phyloP scores from a whole-genome alignment of 2,329 filamentous ascomycete species.

The Penicillium sp. region DNA sequence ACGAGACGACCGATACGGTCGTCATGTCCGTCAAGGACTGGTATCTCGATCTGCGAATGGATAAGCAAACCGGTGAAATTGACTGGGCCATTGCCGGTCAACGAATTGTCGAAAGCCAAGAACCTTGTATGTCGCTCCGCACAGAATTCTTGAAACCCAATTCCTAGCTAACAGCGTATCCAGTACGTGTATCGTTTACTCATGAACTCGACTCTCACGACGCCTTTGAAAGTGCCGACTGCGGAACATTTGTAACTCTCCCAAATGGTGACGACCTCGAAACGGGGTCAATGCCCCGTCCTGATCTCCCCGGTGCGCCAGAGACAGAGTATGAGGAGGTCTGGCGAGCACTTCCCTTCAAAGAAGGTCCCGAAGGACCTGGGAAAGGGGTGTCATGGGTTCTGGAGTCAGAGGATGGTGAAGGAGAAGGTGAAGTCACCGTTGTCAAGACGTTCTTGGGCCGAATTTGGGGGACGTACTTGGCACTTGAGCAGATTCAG shows the following conservation, averaged over 20 bases:
- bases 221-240: constrained; percentile 39
- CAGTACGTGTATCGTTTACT: constrained; percentile 44
- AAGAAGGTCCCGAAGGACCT: constrained; percentile 33
- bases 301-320: constrained; percentile 38
- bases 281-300: constrained; percentile 44
- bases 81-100: constrained; percentile 52
- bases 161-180: background rate
- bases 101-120: constrained; percentile 40
- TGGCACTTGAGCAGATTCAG: constrained; percentile 36
- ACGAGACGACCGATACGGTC: constrained; percentile 50
- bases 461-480: constrained; percentile 37
- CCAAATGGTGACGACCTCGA: constrained; percentile 49
- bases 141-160: too few relatives aligned
- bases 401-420: constrained; percentile 30
- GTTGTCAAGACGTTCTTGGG: constrained; percentile 37
- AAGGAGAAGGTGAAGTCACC: constrained; percentile 23
- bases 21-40: constrained; percentile 49
- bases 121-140: constrained; percentile 37
- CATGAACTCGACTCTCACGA: constrained; percentile 46
- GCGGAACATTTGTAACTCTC: constrained; percentile 43
- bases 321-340: constrained; percentile 65
- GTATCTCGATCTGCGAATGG: constrained; percentile 50
- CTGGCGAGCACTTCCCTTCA: constrained; percentile 58
- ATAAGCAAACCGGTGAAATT: constrained; percentile 39
- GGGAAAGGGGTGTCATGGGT: constrained; percentile 35